Evolutionary conservation across 176 grass and related monocot species (phyloP).

Genomic region (Avena eriantha): DNA sequence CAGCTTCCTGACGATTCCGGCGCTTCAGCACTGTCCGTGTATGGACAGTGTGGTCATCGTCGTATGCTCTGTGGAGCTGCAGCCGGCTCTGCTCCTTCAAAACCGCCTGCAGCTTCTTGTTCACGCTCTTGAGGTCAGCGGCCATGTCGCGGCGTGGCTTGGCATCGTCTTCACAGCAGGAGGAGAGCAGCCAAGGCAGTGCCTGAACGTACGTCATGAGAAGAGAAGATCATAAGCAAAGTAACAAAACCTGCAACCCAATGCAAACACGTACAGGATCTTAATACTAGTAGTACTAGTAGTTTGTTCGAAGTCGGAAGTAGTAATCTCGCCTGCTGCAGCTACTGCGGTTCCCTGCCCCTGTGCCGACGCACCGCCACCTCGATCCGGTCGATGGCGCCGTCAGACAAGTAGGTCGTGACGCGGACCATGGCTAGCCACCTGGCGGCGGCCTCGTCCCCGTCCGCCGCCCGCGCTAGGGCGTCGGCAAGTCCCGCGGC

Average conservation of each 20-base stretch:
- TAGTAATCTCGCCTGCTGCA: constrained; percentile 40
- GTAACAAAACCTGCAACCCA: background rate
- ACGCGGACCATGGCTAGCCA: constrained; percentile 57
- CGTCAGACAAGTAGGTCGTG: constrained; percentile 38
- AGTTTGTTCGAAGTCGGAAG: background rate
- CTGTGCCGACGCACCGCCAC: constrained; percentile 39
- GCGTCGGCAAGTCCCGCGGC: constrained; percentile 48
- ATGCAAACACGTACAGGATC: background rate
- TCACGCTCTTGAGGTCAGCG: constrained; percentile 48
- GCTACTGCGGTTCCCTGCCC: constrained; percentile 25
- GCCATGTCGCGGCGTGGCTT: constrained; percentile 30
- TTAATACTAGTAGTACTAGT: background rate
- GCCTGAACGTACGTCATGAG: background rate
- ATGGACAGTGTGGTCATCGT: background rate
- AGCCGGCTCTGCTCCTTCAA: constrained; percentile 52
- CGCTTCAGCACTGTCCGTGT: constrained; percentile 4
- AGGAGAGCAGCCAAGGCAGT: constrained; percentile 48
- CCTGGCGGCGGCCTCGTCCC: constrained; percentile 37
- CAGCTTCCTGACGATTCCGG: background rate
- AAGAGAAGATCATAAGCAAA: background rate
- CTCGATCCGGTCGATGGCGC: constrained; percentile 51
- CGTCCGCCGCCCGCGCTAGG: constrained; percentile 39
- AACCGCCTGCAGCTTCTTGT: constrained; percentile 53
- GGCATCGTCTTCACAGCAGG: constrained; percentile 47
- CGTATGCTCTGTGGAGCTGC: constrained; percentile 40